Evolutionary conservation across 495 filamentous ascomycete species (phyloP).

Genomic region (Penicillium steckii): DNA sequence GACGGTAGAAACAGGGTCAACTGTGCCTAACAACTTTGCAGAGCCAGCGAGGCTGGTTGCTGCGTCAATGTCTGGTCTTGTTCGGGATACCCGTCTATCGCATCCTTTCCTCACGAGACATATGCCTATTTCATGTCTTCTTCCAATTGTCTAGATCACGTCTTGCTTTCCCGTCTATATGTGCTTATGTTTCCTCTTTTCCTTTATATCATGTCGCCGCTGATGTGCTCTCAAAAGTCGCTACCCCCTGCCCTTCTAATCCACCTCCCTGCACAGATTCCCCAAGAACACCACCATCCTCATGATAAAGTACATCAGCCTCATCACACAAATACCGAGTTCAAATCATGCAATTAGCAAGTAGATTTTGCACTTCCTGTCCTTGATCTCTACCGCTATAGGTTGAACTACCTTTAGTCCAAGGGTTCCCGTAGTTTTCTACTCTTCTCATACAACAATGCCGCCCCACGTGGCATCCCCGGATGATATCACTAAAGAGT

Average conservation of each 20-base stretch:
- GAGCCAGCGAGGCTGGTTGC: neutral
- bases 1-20: slow-evolving; percentile 3
- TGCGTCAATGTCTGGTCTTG: slow-evolving; percentile 6
- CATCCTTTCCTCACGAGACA: slow-evolving; percentile 32
- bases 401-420: no score
- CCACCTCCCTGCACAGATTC: slow-evolving; percentile 34
- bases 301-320: slow-evolving; percentile 32
- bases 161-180: slow-evolving; percentile 20
- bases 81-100: slow-evolving; percentile 2
- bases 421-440: no score
- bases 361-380: no score
- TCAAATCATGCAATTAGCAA: neutral
- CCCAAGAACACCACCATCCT: slow-evolving; percentile 20
- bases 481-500: neutral
- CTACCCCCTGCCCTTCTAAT: slow-evolving; percentile 20
- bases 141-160: slow-evolving; percentile 29
- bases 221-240: slow-evolving; percentile 37
- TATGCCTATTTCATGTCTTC: slow-evolving; percentile 37
- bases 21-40: slow-evolving; percentile 2
- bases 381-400: no score
- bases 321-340: slow-evolving; percentile 17
- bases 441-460: no score
- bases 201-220: slow-evolving; percentile 19
- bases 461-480: no score
- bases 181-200: slow-evolving; percentile 11